Percentiles rank a stretch among this genome's conserved stretches.
phyloP scores from a whole-genome alignment of 305 asterid species.

The Solanum hybrid region DNA sequence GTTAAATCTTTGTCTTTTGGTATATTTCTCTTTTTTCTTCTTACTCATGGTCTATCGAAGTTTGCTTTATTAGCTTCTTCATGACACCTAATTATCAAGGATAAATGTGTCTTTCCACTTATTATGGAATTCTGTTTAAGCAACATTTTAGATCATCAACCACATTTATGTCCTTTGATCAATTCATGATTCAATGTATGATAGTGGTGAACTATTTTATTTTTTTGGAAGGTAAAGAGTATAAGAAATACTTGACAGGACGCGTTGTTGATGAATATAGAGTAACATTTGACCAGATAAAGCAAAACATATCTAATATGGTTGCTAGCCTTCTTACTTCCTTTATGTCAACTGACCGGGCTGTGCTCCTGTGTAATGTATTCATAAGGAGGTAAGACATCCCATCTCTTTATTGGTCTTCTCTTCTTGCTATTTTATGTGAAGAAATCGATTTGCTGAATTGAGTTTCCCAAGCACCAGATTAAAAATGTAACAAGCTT shows the following conservation, averaged over 20 bases:
- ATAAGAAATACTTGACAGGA: slow-evolving; percentile 66
- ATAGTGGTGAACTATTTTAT: slow-evolving; percentile 38
- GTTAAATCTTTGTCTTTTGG: too few species aligned
- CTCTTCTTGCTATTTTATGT: too few species aligned
- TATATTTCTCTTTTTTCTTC: too few species aligned
- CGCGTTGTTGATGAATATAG: slow-evolving; percentile 79
- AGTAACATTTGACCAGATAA: slow-evolving; percentile 66
- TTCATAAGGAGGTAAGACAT: too few species aligned
- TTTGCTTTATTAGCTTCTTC: too few species aligned
- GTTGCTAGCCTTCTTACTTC: slow-evolving; percentile 58
- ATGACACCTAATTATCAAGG: slow-evolving; percentile 1
- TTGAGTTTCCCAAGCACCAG: not conserved
- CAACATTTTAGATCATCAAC: slow-evolving; percentile 77
- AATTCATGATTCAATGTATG: slow-evolving; percentile 80
- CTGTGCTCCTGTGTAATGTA: too few species aligned
- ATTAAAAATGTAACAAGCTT: not conserved
- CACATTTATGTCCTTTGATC: slow-evolving; percentile 59
- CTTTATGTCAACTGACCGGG: too few species aligned
- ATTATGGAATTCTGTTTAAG: slow-evolving; percentile 73
- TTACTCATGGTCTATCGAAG: too few species aligned
- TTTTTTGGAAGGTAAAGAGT: slow-evolving; percentile 83
- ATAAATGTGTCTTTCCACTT: slow-evolving; percentile 64
- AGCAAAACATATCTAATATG: slow-evolving; percentile 57
- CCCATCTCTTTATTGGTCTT: too few species aligned
- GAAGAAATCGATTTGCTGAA: too few species aligned